Percentiles rank a stretch among this genome's conserved stretches.
Conservation (phyloP, 768 basidiomycete genomes). For the Chalciporus sphaerocephalus region DNA sequence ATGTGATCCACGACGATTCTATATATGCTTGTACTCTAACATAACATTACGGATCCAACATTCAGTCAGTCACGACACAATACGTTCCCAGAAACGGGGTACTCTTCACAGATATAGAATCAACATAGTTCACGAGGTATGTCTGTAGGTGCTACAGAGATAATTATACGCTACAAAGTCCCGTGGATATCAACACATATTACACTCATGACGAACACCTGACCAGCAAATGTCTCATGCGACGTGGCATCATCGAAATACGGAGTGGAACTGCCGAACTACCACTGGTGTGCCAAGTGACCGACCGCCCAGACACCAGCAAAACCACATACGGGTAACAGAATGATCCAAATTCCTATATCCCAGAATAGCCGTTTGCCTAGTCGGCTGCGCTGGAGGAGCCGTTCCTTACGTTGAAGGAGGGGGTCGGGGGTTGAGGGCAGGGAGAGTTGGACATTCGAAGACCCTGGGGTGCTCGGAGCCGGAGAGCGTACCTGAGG, state of each 20-base stretch:
- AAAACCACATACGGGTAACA: conserved; percentile 55
- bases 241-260: not conserved
- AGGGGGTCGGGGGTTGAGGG: conserved; percentile 57
- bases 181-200: conserved; percentile 2
- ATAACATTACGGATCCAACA: no score
- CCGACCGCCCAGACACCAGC: conserved; percentile 58
- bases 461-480: conserved; percentile 18
- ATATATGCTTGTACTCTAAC: no score
- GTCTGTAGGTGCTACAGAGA: conserved; percentile 2
- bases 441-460: conserved; percentile 16
- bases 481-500: conserved; percentile 40
- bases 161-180: conserved; percentile 1
- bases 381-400: conserved; percentile 70
- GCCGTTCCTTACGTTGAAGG: conserved; percentile 80
- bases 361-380: conserved; percentile 79
- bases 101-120: not conserved
- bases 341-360: conserved; percentile 71
- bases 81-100: not conserved
- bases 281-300: conserved; percentile 52
- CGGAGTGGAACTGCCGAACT: conserved; percentile 1
- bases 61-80: not conserved
- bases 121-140: not conserved
- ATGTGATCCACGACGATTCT: no score
- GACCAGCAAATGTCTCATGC: conserved; percentile 7
- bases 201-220: not conserved